Evolutionary conservation across 805 yeast species (phyloP).

Genomic region (Pichia insulana): DNA sequence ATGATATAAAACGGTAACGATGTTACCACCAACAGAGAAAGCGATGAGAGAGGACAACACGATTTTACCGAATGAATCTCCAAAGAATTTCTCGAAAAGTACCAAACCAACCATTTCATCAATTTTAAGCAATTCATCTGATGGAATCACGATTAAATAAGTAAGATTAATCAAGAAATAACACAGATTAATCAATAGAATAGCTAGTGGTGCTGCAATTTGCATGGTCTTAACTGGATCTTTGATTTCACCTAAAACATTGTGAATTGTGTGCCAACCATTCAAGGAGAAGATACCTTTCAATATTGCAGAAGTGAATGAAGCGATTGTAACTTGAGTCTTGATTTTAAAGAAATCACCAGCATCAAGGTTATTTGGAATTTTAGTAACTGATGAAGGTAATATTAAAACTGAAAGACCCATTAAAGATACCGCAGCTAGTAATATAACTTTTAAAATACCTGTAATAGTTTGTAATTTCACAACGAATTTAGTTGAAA

Average conservation of each 20-base stretch:
- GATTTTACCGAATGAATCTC: constrained; percentile 38
- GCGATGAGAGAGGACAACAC: constrained; percentile 43
- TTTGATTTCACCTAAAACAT: constrained; percentile 44
- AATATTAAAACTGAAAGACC: constrained; percentile 49
- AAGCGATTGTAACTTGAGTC: constrained; percentile 29
- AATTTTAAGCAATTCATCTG: constrained; percentile 34
- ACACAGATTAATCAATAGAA: constrained; percentile 34
- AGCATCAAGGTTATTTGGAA: constrained; percentile 34
- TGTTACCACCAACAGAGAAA: constrained; percentile 47
- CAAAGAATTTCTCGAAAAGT: constrained; percentile 43
- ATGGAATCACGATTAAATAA: constrained; percentile 43
- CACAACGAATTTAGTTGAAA: constrained; percentile 53
- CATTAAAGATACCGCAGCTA: constrained; percentile 45
- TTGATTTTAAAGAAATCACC: constrained; percentile 23
- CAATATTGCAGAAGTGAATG: constrained; percentile 41
- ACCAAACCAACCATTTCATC: constrained; percentile 46
- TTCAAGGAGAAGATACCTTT: constrained; percentile 43
- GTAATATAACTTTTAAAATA: constrained; percentile 44
- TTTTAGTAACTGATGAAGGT: constrained; percentile 38
- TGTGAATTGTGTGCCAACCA: constrained; percentile 51
- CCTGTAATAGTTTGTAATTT: constrained; percentile 57
- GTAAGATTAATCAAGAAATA: constrained; percentile 42
- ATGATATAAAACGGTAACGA: constrained; percentile 45
- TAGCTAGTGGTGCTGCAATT: constrained; percentile 45
- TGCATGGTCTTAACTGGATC: constrained; percentile 43